phyloP scores from a whole-genome alignment of 1,284 basidiomycete genomes.

The Boletellus sp. region DNA sequence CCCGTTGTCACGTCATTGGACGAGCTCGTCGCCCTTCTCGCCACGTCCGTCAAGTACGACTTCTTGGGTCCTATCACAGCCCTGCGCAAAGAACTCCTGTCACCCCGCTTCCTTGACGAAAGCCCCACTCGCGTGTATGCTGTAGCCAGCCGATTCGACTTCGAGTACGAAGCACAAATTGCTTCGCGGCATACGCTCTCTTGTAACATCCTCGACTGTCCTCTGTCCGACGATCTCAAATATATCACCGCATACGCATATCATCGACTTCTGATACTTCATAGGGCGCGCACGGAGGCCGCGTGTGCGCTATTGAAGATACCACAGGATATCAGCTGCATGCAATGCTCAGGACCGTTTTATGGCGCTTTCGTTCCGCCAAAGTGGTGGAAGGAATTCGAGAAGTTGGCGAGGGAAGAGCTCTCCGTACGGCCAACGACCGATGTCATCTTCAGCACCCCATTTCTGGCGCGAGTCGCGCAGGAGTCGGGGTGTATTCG shows the following conservation, averaged over 20 bases:
- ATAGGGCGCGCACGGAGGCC: constrained; percentile 48
- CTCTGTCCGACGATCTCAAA: constrained; percentile 60
- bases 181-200: constrained; percentile 57
- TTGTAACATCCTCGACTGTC: constrained; percentile 49
- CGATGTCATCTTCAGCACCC: constrained; percentile 55
- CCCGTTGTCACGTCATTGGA: constrained; percentile 47
- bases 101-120: constrained; percentile 44
- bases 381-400: constrained; percentile 66
- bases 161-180: constrained; percentile 52
- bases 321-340: constrained; percentile 54
- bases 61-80: constrained; percentile 43
- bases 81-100: constrained; percentile 51
- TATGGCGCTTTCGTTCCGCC: constrained; percentile 49
- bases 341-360: constrained; percentile 58
- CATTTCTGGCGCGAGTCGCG: constrained; percentile 55
- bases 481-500: constrained; percentile 49
- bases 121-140: constrained; percentile 64
- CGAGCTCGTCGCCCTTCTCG: constrained; percentile 49
- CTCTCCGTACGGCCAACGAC: constrained; percentile 53
- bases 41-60: constrained; percentile 64
- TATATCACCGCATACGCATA: constrained; percentile 63
- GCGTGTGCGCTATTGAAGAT: constrained; percentile 46
- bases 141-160: constrained; percentile 61
- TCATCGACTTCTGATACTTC: constrained; percentile 59
- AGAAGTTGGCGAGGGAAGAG: constrained; percentile 53